phyloP scores from a whole-genome alignment of 495 filamentous ascomycete species.

The Xylaria grammica region DNA sequence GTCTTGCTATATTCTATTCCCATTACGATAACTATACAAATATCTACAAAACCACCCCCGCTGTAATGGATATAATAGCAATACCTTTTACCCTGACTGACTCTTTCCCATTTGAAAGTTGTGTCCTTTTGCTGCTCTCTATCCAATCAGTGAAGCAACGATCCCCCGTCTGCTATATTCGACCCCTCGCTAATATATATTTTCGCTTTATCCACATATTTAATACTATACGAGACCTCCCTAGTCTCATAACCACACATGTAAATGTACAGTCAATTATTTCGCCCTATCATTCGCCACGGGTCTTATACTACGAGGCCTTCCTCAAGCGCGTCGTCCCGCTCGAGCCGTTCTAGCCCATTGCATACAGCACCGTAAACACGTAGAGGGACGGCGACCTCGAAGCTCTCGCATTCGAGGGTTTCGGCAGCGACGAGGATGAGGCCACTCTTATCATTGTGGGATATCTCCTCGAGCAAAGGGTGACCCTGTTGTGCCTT shows the following conservation, averaged over 20 bases:
- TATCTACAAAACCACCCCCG: slow-evolving; percentile 9
- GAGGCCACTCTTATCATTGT: slow-evolving; percentile 72
- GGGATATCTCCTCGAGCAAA: slow-evolving; percentile 64
- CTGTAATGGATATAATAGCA: not conserved
- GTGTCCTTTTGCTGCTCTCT: not conserved
- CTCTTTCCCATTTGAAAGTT: not conserved
- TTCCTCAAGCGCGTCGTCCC: slow-evolving; percentile 51
- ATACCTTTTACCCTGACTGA: slow-evolving; percentile 6
- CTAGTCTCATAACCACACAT: not conserved
- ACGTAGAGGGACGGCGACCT: slow-evolving; percentile 79
- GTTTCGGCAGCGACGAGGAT: slow-evolving; percentile 75
- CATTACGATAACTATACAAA: slow-evolving; percentile 12
- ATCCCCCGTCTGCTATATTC: not conserved
- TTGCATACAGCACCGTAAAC: slow-evolving; percentile 75
- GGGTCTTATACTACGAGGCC: slow-evolving; percentile 52
- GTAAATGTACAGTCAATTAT: not conserved
- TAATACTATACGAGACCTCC: not conserved
- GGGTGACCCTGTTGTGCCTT: slow-evolving; percentile 33
- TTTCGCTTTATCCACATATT: slow-evolving; percentile 10
- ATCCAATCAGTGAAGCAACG: slow-evolving; percentile 6
- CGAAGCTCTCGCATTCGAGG: slow-evolving; percentile 84
- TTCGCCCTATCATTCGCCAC: too few relatives aligned
- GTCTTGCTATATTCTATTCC: not conserved
- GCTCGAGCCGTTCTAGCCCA: slow-evolving; percentile 52
- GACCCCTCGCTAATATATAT: slow-evolving; percentile 14